These are phyloP conservation scores for Salix arbutifolia DNA, from an alignment of 345 rosid genomes.

Conservation along the genomic window DNA sequence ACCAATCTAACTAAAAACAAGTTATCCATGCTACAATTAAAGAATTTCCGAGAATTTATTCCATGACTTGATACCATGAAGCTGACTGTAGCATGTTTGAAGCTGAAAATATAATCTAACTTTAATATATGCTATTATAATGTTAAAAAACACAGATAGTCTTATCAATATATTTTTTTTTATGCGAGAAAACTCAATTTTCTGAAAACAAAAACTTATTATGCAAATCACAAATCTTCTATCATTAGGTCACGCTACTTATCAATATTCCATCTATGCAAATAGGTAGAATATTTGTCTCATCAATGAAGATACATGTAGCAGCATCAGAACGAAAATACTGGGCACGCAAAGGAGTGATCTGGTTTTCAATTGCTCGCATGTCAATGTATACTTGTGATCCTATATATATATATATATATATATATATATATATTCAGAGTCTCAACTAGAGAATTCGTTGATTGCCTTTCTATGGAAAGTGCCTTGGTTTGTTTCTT, in stretches of 20 bases:
- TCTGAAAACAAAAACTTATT: too few species aligned
- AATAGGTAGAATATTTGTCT: not conserved
- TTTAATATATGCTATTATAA: not conserved
- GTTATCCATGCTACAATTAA: not conserved
- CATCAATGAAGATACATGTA: not conserved
- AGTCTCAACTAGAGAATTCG: slow-evolving; percentile 3
- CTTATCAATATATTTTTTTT: not conserved
- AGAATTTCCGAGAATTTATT: not conserved
- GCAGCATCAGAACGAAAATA: not conserved
- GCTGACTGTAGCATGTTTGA: not conserved
- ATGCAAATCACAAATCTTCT: too few species aligned
- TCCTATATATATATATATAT: not conserved
- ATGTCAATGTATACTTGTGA: not conserved
- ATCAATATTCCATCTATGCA: not conserved
- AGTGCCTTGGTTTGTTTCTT: slow-evolving; percentile 10
- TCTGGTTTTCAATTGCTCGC: not conserved
- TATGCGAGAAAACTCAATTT: too few species aligned
- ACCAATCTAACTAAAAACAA: not conserved
- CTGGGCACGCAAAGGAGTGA: not conserved
- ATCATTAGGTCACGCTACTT: too few species aligned
- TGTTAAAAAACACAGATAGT: not conserved
- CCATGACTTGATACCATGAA: not conserved
- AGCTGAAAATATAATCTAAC: not conserved
- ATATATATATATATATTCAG: not conserved
- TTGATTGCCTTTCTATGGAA: slow-evolving; percentile 36